Evolutionary conservation across 2,329 filamentous ascomycete genomes (phyloP), one percentile per base, ranked within the genome.

Genomic region (Paradendryphiella salina): DNA sequence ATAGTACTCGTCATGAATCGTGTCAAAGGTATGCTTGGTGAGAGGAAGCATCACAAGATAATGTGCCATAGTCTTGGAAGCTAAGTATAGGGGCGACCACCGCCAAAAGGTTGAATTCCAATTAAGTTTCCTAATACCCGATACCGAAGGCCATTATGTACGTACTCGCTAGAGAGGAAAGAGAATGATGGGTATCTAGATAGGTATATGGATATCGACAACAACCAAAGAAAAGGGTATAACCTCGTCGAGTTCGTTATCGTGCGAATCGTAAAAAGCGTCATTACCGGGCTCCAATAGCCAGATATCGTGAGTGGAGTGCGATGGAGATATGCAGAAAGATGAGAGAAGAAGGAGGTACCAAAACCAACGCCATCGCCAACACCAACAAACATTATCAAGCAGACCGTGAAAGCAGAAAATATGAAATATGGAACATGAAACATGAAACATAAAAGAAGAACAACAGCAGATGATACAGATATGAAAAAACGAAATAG

Each of bases 211-310:
- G 42, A 33, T 14, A 44, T 33, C 45, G 45, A 51, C 43, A 46
- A 51, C 43, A 45, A 51, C 46, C 17, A 38, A 47, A 34, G 37
- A 47, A 51, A 47, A 46, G 43, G 48, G 34, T 34, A 51, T 51
- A 51, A 37, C 48, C 48, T 51, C 21, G 31, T 46, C 40, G 23
- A 41, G 38, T 45, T 50, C 48, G 48, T 47, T 46, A 51, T 32
- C 48, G 43, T 51, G 26, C 47, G 48, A 51, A 51, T 51, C 48
- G 18, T 51, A 51, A 35, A 35, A 18, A 33, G 48, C 42, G 13
- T 51, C 28, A 51, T 51, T 51, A 51, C 48, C 43, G 31, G 48
- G 48, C 46, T 46, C 31, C 40, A 28, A n/a, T 18, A 35, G 42
- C 48, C 48, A 36, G 26, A 29, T 46, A 17, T 26, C 23, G 42